These are phyloP conservation scores for Penicillium thymicola DNA, from an alignment of 2,329 filamentous ascomycete species.

Conservation along the genomic window DNA sequence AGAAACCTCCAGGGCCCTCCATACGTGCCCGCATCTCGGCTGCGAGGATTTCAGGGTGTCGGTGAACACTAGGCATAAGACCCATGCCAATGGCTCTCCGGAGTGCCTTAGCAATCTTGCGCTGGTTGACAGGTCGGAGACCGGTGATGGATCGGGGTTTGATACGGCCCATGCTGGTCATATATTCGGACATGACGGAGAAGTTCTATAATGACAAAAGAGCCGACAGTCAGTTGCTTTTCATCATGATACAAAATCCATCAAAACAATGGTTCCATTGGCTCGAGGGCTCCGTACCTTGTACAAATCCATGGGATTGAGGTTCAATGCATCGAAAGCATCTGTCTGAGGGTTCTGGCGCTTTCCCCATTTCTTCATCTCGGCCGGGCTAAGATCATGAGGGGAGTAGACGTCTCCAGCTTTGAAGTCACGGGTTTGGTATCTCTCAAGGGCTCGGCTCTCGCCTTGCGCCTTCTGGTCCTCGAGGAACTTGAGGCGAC, in stretches of 20 bases:
- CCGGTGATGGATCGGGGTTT: conserved; percentile 72
- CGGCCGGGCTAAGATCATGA: conserved; percentile 73
- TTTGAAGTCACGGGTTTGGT: conserved; percentile 64
- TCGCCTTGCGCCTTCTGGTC: conserved; percentile 39
- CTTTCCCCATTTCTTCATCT: conserved; percentile 78
- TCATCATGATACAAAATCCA: neutral
- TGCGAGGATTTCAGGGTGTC: conserved; percentile 76
- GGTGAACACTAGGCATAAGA: conserved; percentile 85
- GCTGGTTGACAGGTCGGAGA: conserved; percentile 82
- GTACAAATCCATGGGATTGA: conserved; percentile 82
- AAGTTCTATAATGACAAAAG: conserved; percentile 66
- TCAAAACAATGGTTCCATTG: neutral
- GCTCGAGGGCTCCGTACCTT: conserved; percentile 57
- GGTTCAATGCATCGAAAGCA: conserved; percentile 72
- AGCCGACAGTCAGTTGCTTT: conserved; percentile 7
- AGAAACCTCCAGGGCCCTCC: conserved; percentile 19
- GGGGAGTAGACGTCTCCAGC: conserved; percentile 85
- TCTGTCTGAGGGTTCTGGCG: conserved; percentile 58
- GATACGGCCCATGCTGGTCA: conserved; percentile 81
- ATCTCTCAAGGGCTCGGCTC: conserved; percentile 38
- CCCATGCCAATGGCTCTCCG: conserved; percentile 84
- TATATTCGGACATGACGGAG: conserved; percentile 83
- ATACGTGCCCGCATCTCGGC: conserved; percentile 30
- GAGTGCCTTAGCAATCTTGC: conserved; percentile 89
- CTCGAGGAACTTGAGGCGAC: conserved; percentile 34